Base-by-base conservation (phyloP, 805 yeast genomes). In the Saccharomycopsis fermentans region DNA sequence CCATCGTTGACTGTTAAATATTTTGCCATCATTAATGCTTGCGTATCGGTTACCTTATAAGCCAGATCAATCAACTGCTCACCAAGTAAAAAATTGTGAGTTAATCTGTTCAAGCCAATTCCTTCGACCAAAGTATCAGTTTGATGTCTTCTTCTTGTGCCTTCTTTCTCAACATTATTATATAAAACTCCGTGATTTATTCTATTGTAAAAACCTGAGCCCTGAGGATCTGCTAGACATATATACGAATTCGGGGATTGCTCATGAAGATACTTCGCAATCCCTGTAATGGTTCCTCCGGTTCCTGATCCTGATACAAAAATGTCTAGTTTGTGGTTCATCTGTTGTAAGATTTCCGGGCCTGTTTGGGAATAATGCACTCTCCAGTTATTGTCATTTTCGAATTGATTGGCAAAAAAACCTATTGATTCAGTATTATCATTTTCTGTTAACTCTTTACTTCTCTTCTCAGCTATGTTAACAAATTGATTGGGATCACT, bases 281-380 rank as follows among this genome's bases (percentile, higher is more conserved):
- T 90, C 58, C 99, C 99, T n/a, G 96, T 77, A 52, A 92, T 89
- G 1, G 99, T 94, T 59, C 99, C 99, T 55, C 94, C 99, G 0
- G 99, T 92, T 11, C 99, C 99, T 36, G 96, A 87, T 0, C 98
- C 98, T 1, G 92, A 80, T 48, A 94, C 83, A 69, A 92, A 90
- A 54, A 77, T 83, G 68, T 90, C 95, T 8, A 92, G 66, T 1
- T 73, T 63, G 11, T 58, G 55, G 9, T 78, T 73, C 74, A 85
- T 77, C 68, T 94, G 98, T 21, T 70, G 62, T 75, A 79, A 86
- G n/a, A 92, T 88, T 67, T 92, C 99, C 0, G 98, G 97, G 0
- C 96, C 98, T 0, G 99, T 92, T 1, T 90, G 79, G 16, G 70
- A 69, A 70, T 82, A 90, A 69, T 92, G 99, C 2, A 84, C 78